phyloP scores from a whole-genome alignment of 1,284 basidiomycete species.

The Cutaneotrichosporon daszewskae region DNA sequence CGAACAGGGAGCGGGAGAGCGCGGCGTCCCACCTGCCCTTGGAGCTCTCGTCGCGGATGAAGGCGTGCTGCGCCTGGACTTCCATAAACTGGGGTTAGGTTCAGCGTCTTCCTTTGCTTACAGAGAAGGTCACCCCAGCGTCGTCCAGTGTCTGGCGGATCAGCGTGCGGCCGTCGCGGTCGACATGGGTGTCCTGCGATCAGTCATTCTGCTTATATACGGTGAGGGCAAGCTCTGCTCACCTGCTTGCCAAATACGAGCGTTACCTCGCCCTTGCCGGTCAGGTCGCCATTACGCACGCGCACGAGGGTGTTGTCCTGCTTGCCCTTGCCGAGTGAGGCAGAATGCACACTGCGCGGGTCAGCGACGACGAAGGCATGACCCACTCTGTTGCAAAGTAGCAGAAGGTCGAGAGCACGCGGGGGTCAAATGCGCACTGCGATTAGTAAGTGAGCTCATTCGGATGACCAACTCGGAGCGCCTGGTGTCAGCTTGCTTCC shows the following conservation, averaged over 20 bases:
- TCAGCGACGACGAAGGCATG: background rate
- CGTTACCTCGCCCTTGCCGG: conserved; percentile 71
- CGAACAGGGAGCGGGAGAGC: conserved; percentile 70
- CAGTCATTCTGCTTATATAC: too few species aligned
- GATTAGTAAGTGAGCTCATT: conserved; percentile 1
- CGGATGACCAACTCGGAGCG: conserved; percentile 52
- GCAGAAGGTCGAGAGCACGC: conserved; percentile 78
- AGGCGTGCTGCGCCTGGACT: conserved; percentile 89
- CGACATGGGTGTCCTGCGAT: conserved; percentile 72
- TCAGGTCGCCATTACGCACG: conserved; percentile 67
- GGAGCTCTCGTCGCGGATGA: conserved; percentile 80
- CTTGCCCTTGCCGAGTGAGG: conserved; percentile 77
- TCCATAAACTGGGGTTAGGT: conserved; percentile 64
- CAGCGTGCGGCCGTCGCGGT: conserved; percentile 71
- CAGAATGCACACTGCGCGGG: conserved; percentile 62
- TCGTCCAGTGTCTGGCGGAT: conserved; percentile 77
- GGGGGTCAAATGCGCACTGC: conserved; percentile 75
- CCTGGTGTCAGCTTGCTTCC: conserved; percentile 34
- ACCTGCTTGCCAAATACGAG: conserved; percentile 93
- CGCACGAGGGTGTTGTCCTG: conserved; percentile 66
- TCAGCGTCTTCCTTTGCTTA: conserved; percentile 39
- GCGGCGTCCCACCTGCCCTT: conserved; percentile 93
- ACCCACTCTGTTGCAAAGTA: conserved; percentile 79
- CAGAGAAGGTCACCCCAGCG: conserved; percentile 62
- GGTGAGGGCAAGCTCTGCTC: conserved; percentile 18